These are phyloP conservation scores for Podila epicladia DNA, from an alignment of 192 early-diverging fungal species.

Conservation along the genomic window DNA sequence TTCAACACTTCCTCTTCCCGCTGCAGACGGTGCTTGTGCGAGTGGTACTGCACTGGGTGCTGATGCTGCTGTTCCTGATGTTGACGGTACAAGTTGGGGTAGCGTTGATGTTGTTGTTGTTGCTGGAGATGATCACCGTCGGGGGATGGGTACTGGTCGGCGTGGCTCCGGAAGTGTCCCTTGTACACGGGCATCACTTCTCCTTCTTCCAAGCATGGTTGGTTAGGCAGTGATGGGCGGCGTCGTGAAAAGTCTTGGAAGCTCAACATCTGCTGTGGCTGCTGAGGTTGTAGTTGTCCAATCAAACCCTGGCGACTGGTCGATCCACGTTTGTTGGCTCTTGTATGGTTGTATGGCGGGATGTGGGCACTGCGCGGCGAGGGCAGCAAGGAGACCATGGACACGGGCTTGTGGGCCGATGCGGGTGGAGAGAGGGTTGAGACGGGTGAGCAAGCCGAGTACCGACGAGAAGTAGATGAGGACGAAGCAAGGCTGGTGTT, in stretches of 20 bases:
- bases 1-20: too few relatives aligned
- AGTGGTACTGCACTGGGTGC: background rate
- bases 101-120: constrained; percentile 6
- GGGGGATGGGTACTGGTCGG: background rate
- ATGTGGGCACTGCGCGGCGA: background rate
- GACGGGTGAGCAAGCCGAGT: background rate
- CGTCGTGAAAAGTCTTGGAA: constrained; percentile 8
- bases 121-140: background rate
- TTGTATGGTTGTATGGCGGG: constrained; percentile 14
- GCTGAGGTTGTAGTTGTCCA: constrained; percentile 10
- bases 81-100: constrained; percentile 8
- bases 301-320: background rate
- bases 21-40: constrained; percentile 15
- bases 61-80: constrained; percentile 12
- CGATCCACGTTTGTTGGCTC: constrained; percentile 30
- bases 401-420: constrained; percentile 7
- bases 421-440: background rate
- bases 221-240: constrained; percentile 42
- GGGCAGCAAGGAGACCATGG: background rate
- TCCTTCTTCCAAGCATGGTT: constrained; percentile 41
- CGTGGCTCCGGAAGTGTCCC: background rate
- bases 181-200: constrained; percentile 35
- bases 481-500: background rate
- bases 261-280: constrained; percentile 8
- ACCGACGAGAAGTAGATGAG: background rate